Evolutionary conservation across 1,284 basidiomycete species (phyloP), one percentile per base, ranked within the genome.

Genomic region (Meira miltonrushii): DNA sequence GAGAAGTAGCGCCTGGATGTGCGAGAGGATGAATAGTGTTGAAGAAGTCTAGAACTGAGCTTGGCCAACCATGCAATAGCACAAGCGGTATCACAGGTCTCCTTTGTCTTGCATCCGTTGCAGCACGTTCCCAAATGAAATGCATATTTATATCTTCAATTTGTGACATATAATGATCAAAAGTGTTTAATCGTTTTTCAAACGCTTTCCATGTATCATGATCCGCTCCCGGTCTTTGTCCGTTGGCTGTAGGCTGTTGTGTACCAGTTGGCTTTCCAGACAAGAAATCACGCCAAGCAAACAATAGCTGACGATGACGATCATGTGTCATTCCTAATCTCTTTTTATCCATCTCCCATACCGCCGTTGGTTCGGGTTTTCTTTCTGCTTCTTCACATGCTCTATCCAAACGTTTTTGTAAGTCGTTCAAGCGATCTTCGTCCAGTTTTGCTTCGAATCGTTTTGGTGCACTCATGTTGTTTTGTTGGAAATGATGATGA

Each of bases 11-110:
- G 15, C 67, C 68, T 0, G 78, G 77, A 19, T 65, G 58, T 0
- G 69, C 72, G 8, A 79, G 70, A 17, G 71, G 59, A 57, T 72
- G 71, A 60, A 77, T 67, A 10, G 67, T 59, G 2, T 74, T 63
- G 40, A 70, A 39, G 43, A 77, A 78, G 52, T 79, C 78, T 54
- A 74, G 61, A 38, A 71, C 64, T 1, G 65, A 66, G 0, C 66
- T 66, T 0, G 75, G 75, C 75, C 77, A 79, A 5, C 78, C 78
- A 39, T 79, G 78, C 1, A 75, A 54, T 8, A 79, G 64, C n/a
- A 79, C 40, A 3, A 79, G 63, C 0, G 78, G 78, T 37, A 79
- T 75, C 12, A 78, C 74, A 19, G 68, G 64, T 13, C 67, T 60
- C 40, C 57, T 55, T 33, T 39, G 44, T 33, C 28, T 0, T 52